Percentiles rank a stretch among this genome's conserved stretches.
phyloP scores from a whole-genome alignment of 345 rosid species.

The Sisymbrium altissimum region DNA sequence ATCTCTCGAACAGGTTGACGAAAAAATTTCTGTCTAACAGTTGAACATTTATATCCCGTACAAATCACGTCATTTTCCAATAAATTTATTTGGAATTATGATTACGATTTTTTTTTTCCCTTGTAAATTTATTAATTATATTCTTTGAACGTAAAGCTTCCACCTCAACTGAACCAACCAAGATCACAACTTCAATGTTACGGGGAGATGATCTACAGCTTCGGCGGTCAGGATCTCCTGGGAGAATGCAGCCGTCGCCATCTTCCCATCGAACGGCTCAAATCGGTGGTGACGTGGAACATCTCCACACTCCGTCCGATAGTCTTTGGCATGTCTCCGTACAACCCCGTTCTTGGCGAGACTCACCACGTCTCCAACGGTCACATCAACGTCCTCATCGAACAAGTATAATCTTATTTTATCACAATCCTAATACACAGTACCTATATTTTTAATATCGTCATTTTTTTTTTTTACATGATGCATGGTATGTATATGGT shows the following conservation, averaged over 20 bases:
- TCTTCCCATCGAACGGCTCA: slow-evolving; percentile 54
- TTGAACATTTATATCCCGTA: background rate
- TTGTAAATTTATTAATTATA: background rate
- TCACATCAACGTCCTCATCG: slow-evolving; percentile 61
- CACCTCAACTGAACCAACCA: slow-evolving; percentile 73
- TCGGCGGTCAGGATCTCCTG: slow-evolving; percentile 46
- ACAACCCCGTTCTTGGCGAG: slow-evolving; percentile 87
- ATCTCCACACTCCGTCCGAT: slow-evolving; percentile 59
- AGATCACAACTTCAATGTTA: slow-evolving; percentile 73
- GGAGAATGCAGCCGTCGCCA: slow-evolving; percentile 43
- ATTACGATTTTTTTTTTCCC: background rate
- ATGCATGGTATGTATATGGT: background rate
- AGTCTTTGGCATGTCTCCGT: slow-evolving; percentile 68
- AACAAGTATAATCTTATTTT: slow-evolving; percentile 53
- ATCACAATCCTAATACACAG: background rate
- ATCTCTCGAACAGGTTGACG: background rate
- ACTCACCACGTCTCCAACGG: slow-evolving; percentile 82
- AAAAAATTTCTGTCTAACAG: background rate
- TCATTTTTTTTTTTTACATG: no score
- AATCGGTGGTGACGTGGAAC: slow-evolving; percentile 59
- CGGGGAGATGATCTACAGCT: slow-evolving; percentile 65
- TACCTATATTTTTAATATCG: no score
- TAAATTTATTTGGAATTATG: background rate
- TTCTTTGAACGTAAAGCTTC: slow-evolving; percentile 41
- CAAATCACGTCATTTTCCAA: background rate